Percentiles rank a stretch among this genome's conserved stretches.
These are phyloP conservation scores for Blastocystis sp. DNA, from an alignment of 352 stramenopile species.

Conservation along the genomic window DNA sequence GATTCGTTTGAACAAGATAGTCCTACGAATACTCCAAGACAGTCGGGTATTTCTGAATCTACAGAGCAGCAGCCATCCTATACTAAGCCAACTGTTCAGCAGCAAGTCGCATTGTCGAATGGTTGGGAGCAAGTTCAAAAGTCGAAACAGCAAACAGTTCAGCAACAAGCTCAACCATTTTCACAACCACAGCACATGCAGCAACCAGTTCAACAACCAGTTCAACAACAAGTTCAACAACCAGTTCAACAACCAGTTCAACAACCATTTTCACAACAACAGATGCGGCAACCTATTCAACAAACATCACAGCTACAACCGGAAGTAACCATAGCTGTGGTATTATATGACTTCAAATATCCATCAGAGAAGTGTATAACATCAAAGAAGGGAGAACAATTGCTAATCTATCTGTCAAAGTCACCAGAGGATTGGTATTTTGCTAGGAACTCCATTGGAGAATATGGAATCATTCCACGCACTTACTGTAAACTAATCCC, in stretches of 20 bases:
- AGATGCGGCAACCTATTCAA: background rate
- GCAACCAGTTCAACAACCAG: background rate
- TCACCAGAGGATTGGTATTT: conserved; percentile 5
- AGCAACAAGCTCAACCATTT: too few relatives aligned
- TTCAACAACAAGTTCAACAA: background rate
- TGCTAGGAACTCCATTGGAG: background rate
- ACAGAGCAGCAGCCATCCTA: background rate
- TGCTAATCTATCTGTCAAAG: background rate
- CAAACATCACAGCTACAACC: background rate
- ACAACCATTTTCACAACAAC: background rate
- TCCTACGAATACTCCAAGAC: background rate
- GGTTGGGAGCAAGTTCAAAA: background rate
- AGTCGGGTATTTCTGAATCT: background rate
- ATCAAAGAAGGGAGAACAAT: background rate
- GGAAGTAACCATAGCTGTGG: background rate
- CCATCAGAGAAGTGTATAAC: background rate
- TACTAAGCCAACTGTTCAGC: background rate
- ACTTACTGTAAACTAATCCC: conserved; percentile 3
- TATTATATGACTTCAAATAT: background rate
- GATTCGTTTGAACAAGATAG: background rate
- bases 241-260: background rate
- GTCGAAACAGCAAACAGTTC: background rate
- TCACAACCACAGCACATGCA: background rate
- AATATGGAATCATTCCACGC: background rate
- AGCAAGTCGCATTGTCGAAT: background rate